Percentiles rank a stretch among this genome's conserved stretches.
These are phyloP conservation scores for Chlamydomonas incerta DNA, from an alignment of 139 green algal genomes.

Conservation along the genomic window DNA sequence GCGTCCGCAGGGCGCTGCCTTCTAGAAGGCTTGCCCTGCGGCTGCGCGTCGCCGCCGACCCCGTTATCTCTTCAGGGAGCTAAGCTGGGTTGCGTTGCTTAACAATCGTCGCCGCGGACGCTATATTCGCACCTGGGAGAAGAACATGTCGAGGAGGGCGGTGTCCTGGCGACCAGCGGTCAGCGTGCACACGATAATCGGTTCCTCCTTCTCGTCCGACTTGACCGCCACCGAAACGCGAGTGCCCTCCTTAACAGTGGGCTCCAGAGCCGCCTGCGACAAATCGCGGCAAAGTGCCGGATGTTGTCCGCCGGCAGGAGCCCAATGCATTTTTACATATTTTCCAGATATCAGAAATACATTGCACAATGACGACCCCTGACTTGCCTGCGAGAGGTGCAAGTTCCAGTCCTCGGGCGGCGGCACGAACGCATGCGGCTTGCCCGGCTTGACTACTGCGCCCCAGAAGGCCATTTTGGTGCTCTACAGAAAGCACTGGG, in stretches of 20 bases:
- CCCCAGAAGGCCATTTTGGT: conserved; percentile 75
- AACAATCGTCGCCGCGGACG: no score
- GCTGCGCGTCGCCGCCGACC: no score
- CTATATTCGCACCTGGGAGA: conserved; percentile 20
- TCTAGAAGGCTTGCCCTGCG: no score
- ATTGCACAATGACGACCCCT: no score
- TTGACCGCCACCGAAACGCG: conserved; percentile 61
- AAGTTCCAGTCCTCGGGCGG: conserved; percentile 73
- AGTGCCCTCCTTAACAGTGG: conserved; percentile 50
- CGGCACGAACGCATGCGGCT: conserved; percentile 76
- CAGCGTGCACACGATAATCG: conserved; percentile 71
- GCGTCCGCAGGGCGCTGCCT: no score
- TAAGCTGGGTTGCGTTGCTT: no score
- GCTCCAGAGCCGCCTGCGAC: conserved; percentile 57
- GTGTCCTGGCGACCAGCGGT: conserved; percentile 70
- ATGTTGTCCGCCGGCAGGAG: no score
- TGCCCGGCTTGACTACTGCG: conserved; percentile 71
- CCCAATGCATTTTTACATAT: no score
- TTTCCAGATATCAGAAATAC: no score
- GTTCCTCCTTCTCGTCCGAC: conserved; percentile 47
- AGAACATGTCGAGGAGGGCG: conserved; percentile 58
- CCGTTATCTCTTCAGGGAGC: no score
- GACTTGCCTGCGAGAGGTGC: conserved; percentile 68
- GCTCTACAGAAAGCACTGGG: no score
- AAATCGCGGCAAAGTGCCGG: no score